Base-by-base conservation (phyloP, 1,139 yeast species). In the Kodamaea fungicola region DNA sequence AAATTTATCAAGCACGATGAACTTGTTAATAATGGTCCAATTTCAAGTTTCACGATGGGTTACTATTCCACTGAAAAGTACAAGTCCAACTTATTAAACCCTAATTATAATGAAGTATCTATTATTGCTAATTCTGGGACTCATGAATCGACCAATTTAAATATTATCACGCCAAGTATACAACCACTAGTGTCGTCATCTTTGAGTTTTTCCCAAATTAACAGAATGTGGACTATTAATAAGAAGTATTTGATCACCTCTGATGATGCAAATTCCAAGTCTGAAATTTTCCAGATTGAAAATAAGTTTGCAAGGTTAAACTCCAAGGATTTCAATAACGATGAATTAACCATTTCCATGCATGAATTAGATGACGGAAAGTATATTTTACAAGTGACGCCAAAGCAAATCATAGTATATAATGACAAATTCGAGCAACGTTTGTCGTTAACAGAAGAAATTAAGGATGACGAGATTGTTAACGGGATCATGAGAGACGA, bases 91-190 rank as follows among this genome's bases (percentile, higher is more conserved):
- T 66, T 83, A 31, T 66, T 76, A 1, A 84, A 84, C 51, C 94
- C 95, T 1, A 82, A 80, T 44, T 69, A 59, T 42, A 67, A 74
- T 38, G 90, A 83, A 50, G 63, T 76, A 8, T 83, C 88, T 2
- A 71, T 89, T 4, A 76, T 87, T 6, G 79, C 84, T 1, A 76
- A 88, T 6, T 74, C 85, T 0, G 97, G 96, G 0, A 68, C 78
- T 10, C 81, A 76, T 12, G 50, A 56, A 1, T 70, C 75, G 12
- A 75, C 83, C 7, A 71, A 75, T 31, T 50, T 90, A 28, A 78
- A 83, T 27, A 69, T 84, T 7, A 65, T 83, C 33, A 71, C 77
- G 8, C 87, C 87, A 7, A 70, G 81, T 8, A 69, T 83, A 7
- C 80, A 80, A 45, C 90, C 90, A 1, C 54, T 54, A 0, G 79